Conservation (phyloP, 2,329 filamentous ascomycete genomes). For the Fusarium sarcochroum region DNA sequence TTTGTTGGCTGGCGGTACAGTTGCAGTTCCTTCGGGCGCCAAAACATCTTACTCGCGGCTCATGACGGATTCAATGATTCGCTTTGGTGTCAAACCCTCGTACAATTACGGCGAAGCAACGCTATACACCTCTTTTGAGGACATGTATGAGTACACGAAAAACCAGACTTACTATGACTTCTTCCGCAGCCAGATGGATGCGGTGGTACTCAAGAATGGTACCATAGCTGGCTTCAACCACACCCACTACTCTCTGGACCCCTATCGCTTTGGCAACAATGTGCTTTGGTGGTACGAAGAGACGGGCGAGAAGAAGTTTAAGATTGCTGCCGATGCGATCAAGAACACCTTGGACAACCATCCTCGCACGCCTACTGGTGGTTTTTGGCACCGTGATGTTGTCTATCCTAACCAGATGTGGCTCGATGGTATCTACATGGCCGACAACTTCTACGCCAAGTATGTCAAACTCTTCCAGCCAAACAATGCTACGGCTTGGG, state of each 20-base stretch:
- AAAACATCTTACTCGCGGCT: conserved; percentile 48
- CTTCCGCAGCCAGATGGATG: conserved; percentile 61
- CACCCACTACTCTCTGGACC: conserved; percentile 63
- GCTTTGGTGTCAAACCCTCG: conserved; percentile 55
- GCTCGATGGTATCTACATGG: conserved; percentile 69
- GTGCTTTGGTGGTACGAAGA: conserved; percentile 64
- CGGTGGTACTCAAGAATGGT: conserved; percentile 59
- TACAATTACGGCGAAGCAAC: conserved; percentile 62
- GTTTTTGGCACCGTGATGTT: conserved; percentile 65
- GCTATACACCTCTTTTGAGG: conserved; percentile 63
- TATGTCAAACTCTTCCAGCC: conserved; percentile 56
- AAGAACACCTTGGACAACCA: conserved; percentile 61
- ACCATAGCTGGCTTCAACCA: conserved; percentile 62
- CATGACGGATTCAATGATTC: conserved; percentile 65
- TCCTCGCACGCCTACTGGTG: conserved; percentile 63
- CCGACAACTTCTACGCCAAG: conserved; percentile 59
- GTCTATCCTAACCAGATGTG: conserved; percentile 69
- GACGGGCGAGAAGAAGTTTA: conserved; percentile 62
- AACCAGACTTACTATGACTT: conserved; percentile 60
- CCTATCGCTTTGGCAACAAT: conserved; percentile 67
- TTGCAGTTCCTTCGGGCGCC: neutral
- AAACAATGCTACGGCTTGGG: conserved; percentile 56
- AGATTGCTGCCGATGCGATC: conserved; percentile 61
- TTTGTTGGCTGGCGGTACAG: neutral
- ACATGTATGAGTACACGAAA: conserved; percentile 58